A percentile compares a stretch with the other conserved stretches of the same genome.
Conservation (phyloP, 2,329 filamentous ascomycete genomes). For the Pseudogymnoascus verrucosus region DNA sequence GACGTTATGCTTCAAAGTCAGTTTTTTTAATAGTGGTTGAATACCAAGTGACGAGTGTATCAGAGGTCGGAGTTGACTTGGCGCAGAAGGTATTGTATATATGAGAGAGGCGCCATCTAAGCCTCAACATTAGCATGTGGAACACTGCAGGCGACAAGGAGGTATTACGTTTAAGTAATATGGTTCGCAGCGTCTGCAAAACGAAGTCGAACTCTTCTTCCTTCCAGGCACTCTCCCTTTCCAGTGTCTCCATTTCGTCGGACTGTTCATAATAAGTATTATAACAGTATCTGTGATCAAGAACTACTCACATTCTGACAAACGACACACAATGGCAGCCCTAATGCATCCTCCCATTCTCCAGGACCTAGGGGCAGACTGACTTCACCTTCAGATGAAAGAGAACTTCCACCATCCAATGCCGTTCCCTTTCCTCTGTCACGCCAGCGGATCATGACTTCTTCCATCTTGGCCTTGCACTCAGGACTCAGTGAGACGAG, state of each 20-base stretch:
- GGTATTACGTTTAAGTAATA: constrained; percentile 71
- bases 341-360: constrained; percentile 87
- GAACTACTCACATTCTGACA: constrained; percentile 70
- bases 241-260: constrained; percentile 60
- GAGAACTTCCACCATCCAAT: constrained; percentile 49
- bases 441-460: constrained; percentile 72
- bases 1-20: constrained; percentile 79
- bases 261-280: constrained; percentile 20
- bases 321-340: constrained; percentile 84
- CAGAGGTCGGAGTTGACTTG: constrained; percentile 69
- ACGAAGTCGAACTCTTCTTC: constrained; percentile 96
- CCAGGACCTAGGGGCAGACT: constrained; percentile 74
- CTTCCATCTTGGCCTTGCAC: constrained; percentile 76
- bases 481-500: constrained; percentile 66
- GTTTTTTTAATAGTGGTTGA: constrained; percentile 70
- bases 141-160: not conserved
- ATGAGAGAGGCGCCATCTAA: constrained; percentile 76
- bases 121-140: constrained; percentile 16
- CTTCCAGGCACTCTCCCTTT: constrained; percentile 86
- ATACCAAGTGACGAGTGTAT: constrained; percentile 82
- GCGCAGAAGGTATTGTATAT: constrained; percentile 70
- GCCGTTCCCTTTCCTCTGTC: constrained; percentile 64
- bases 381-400: constrained; percentile 58
- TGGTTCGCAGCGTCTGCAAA: constrained; percentile 82
- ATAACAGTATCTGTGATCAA: constrained; percentile 10